Evolutionary conservation across 2,329 filamentous ascomycete genomes (phyloP).

Genomic region (Ceratocystis ficicola): DNA sequence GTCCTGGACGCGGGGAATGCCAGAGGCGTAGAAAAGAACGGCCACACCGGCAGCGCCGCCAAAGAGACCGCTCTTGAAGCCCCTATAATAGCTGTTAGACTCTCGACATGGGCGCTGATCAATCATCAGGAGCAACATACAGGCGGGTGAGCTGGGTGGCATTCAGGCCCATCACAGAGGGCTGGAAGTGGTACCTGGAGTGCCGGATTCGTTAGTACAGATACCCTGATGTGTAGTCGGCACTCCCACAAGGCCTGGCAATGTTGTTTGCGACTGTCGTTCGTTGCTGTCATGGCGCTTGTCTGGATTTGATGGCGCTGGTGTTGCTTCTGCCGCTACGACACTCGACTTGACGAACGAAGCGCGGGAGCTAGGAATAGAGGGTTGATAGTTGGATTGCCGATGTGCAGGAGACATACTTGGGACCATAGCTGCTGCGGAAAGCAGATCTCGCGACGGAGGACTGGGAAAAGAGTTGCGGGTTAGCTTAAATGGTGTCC

Average conservation of each 20-base stretch:
- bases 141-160: constrained; percentile 36
- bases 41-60: constrained; percentile 46
- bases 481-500: background rate
- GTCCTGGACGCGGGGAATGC: constrained; percentile 46
- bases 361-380: background rate
- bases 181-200: constrained; percentile 47
- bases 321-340: too few species aligned
- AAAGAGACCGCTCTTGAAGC: constrained; percentile 41
- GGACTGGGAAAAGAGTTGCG: constrained; percentile 11
- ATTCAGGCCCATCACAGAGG: constrained; percentile 44
- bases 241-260: background rate
- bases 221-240: constrained; percentile 26
- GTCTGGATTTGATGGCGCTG: too few species aligned
- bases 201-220: background rate
- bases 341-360: too few species aligned
- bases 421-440: constrained; percentile 53
- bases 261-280: too few species aligned
- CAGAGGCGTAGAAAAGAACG: constrained; percentile 49
- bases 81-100: constrained; percentile 31
- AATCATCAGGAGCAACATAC: constrained; percentile 35
- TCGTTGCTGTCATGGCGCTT: too few species aligned
- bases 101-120: background rate
- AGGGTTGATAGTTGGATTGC: too few species aligned
- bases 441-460: constrained; percentile 31
- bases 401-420: constrained; percentile 35